Base-by-base conservation (phyloP, 306 rosid genomes). In the Cucumis melo region DNA sequence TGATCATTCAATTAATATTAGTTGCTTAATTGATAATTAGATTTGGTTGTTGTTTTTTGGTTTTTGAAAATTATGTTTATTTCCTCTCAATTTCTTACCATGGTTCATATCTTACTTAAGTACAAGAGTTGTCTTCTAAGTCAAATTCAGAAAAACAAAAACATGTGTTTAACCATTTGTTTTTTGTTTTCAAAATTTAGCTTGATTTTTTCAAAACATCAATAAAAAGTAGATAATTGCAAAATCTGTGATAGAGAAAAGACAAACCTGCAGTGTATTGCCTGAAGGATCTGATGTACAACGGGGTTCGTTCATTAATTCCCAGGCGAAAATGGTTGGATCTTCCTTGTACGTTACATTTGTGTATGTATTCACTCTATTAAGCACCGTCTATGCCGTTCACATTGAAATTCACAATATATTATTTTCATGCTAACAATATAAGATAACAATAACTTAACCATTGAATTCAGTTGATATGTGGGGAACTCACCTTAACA, bases 271-370 rank as follows among this genome's bases (percentile, higher is more conserved):
- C 75, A 91, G 84, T 62, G 7, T 85, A 75, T 91, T 84, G 21
- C 98, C 97, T 0, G 96, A 59, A 60, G 97, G 80, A 81, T 94
- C 99, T 14, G 95, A 87, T 74, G 81, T 83, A 89, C 99, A 94
- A 57, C 96, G 88, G 80, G 99, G 96, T 75, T 92, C 99, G 24
- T 94, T 94, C 93, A 92, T 92, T 62, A 94, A 87, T 73, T 94
- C 99, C 99, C 99, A 94, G 77, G 96, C 93, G 38, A 94, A 90
- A 80, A 94, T 87, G 21, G 99, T 90, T 46, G 96, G 95, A 76
- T 94, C 99, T 29, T 92, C 89, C 85, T 94, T 94, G 86, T 94
- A 94, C n/a, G 95, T 89, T 77, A 89, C 82, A 61, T 90, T 92
- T 57, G 93, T 91, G 79, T 86, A 29, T 39, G 95, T 87, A 67